Evolutionary conservation across 2,329 filamentous ascomycete genomes (phyloP).

Genomic region (Pyrenochaeta sp.): DNA sequence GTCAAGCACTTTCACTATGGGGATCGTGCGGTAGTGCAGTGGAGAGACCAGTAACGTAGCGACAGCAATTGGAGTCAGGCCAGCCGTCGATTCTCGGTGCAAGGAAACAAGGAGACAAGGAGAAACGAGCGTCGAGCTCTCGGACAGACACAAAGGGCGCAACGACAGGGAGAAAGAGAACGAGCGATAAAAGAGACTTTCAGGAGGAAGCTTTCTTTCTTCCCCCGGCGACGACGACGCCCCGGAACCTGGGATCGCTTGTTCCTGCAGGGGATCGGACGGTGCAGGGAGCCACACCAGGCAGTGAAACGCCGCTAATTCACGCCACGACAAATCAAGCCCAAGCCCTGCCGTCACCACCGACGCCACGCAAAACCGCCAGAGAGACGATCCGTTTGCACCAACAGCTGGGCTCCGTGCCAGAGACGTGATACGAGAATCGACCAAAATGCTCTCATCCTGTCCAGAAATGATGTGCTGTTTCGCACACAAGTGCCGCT

Average conservation of each 20-base stretch:
- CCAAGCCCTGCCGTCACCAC: conserved; percentile 14
- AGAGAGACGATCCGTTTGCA: conserved; percentile 8
- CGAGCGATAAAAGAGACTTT: conserved; percentile 22
- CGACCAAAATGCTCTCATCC: conserved; percentile 8
- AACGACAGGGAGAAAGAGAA: conserved; percentile 11
- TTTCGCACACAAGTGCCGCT: not conserved
- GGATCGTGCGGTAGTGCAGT: conserved; percentile 23
- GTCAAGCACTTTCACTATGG: conserved; percentile 39
- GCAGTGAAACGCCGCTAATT: conserved; percentile 27
- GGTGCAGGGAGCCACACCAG: conserved; percentile 30
- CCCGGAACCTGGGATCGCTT: conserved; percentile 18
- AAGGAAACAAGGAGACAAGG: conserved; percentile 26
- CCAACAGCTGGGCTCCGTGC: conserved; percentile 6
- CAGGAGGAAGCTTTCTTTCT: conserved; percentile 13
- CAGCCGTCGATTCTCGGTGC: conserved; percentile 34
- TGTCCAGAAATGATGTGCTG: conserved; percentile 4
- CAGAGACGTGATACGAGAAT: conserved; percentile 10
- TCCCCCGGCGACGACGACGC: conserved; percentile 23
- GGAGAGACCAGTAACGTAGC: conserved; percentile 24
- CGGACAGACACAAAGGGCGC: conserved; percentile 22
- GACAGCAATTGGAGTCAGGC: conserved; percentile 43
- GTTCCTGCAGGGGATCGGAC: conserved; percentile 21
- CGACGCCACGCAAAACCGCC: conserved; percentile 9
- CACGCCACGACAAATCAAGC: conserved; percentile 31
- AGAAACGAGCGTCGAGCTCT: conserved; percentile 33